Conservation (phyloP, 208 protist species). For the Histomonas meleagridis region DNA sequence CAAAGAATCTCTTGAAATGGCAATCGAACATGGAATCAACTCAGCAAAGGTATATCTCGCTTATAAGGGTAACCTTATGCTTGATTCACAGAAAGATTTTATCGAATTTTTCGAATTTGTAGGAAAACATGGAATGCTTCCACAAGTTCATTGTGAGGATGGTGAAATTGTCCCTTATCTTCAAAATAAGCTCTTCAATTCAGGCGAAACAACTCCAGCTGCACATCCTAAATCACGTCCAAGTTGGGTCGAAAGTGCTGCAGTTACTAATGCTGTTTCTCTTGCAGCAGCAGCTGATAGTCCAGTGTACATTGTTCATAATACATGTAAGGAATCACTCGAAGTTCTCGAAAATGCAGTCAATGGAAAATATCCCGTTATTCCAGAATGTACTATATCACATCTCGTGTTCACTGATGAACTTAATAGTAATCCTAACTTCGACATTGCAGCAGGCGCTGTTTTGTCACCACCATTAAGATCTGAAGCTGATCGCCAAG, state of each 20-base stretch:
- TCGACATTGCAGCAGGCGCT: slow-evolving; percentile 3
- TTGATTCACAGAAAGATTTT: neutral
- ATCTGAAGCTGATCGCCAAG: neutral
- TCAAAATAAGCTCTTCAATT: neutral
- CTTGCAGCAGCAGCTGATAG: neutral
- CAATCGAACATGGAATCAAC: neutral
- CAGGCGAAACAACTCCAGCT: neutral
- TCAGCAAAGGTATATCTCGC: neutral
- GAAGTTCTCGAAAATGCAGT: neutral
- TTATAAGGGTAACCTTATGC: neutral
- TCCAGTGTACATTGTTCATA: slow-evolving; percentile 12
- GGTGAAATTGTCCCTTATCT: neutral
- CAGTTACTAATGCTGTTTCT: neutral
- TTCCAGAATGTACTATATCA: neutral
- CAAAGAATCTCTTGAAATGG: neutral
- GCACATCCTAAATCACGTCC: neutral
- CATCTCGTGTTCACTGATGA: neutral
- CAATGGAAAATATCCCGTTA: neutral
- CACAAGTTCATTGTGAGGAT: slow-evolving; percentile 3
- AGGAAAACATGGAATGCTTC: neutral
- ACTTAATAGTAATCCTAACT: neutral
- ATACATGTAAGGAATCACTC: neutral
- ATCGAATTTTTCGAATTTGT: neutral
- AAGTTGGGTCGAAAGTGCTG: neutral
- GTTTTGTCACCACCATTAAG: neutral